These are phyloP conservation scores for Spatholobus suberectus DNA, from an alignment of 306 rosid species.

Conservation along the genomic window DNA sequence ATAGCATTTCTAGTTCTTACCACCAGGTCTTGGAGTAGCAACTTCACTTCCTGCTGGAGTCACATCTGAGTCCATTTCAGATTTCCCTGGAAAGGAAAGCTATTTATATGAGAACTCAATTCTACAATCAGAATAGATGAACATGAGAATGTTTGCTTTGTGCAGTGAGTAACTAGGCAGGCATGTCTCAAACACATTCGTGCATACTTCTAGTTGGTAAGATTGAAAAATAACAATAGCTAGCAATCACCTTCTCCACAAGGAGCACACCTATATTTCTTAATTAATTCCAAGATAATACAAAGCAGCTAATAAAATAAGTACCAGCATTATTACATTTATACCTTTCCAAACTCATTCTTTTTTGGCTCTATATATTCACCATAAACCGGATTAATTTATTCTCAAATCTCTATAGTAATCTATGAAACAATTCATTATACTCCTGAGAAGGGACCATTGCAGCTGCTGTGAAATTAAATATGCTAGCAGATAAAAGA, in stretches of 20 bases:
- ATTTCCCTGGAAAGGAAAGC: conserved; percentile 38
- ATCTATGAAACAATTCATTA: neutral
- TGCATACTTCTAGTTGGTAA: neutral
- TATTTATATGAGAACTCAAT: conserved; percentile 1
- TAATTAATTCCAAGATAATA: neutral
- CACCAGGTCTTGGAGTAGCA: conserved; percentile 2
- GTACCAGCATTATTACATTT: neutral
- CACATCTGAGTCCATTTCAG: conserved; percentile 31
- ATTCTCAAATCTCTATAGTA: neutral
- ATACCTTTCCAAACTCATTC: conserved; percentile 13
- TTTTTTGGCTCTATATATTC: neutral
- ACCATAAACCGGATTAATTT: neutral
- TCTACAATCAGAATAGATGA: neutral
- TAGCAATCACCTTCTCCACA: neutral
- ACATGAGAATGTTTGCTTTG: neutral
- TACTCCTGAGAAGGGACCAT: neutral
- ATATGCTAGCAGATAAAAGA: neutral
- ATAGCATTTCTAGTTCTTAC: conserved; percentile 23
- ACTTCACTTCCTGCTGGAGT: conserved; percentile 16
- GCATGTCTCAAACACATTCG: neutral
- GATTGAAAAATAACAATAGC: neutral
- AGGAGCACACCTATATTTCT: neutral
- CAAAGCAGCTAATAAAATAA: neutral
- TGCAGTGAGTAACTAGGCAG: neutral
- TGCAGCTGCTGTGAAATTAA: conserved; percentile 11